Conservation (phyloP, 306 rosid species). For the Castanea crenata region DNA sequence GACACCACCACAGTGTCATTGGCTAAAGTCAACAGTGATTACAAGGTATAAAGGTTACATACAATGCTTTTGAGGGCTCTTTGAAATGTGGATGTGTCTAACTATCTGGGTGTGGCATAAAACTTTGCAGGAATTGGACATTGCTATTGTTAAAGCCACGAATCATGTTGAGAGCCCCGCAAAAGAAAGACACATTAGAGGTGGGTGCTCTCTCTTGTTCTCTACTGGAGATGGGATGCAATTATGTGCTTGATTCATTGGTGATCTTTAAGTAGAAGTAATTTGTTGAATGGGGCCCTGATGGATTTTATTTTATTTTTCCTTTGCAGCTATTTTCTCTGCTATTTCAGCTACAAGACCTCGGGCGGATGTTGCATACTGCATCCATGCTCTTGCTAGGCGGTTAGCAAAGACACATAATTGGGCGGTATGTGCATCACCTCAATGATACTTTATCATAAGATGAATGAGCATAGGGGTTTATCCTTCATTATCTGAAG, state of each 20-base stretch:
- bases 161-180: slow-evolving; percentile 96
- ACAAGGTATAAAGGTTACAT: slow-evolving; percentile 57
- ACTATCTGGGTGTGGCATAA: slow-evolving; percentile 16
- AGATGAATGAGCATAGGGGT: slow-evolving; percentile 2
- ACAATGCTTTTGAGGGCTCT: slow-evolving; percentile 3
- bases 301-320: slow-evolving; percentile 25
- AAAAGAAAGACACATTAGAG: slow-evolving; percentile 85
- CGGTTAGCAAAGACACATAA: slow-evolving; percentile 92
- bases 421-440: slow-evolving; percentile 80
- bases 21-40: slow-evolving; percentile 99
- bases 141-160: slow-evolving; percentile 89
- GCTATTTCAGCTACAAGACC: slow-evolving; percentile 99
- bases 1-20: slow-evolving; percentile 95
- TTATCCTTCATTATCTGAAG: slow-evolving; percentile 10
- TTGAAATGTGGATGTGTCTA: slow-evolving; percentile 1
- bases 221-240: not conserved
- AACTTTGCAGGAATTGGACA: slow-evolving; percentile 82
- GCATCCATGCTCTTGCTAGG: slow-evolving; percentile 95
- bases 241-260: slow-evolving; percentile 9
- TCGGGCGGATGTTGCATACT: slow-evolving; percentile 98
- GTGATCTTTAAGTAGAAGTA: slow-evolving; percentile 16
- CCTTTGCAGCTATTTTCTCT: slow-evolving; percentile 78
- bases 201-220: slow-evolving; percentile 32
- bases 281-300: slow-evolving; percentile 17
- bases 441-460: slow-evolving; percentile 13